Evolutionary conservation across 352 stramenopile species (phyloP).

Genomic region (Lagenidium sp.): DNA sequence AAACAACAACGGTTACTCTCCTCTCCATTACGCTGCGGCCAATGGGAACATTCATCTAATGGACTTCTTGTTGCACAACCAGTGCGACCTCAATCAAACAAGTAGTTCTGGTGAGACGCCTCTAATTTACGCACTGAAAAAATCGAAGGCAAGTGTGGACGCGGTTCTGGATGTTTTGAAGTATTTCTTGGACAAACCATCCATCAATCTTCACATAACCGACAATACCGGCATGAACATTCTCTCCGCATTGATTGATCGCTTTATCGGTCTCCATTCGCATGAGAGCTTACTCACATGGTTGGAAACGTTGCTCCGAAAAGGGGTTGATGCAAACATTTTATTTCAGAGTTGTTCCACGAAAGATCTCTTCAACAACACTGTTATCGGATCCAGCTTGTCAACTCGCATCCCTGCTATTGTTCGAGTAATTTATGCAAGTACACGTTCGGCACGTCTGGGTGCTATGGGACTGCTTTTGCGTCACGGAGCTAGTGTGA

Average conservation of each 20-base stretch:
- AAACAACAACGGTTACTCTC: conserved; percentile 31
- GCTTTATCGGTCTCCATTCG: too few species aligned
- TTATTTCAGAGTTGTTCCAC: conserved; percentile 22
- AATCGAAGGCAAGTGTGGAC: conserved; percentile 10
- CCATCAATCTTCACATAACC: conserved; percentile 26
- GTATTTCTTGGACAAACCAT: conserved; percentile 35
- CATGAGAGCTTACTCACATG: too few species aligned
- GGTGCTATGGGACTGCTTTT: conserved; percentile 39
- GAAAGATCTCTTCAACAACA: conserved; percentile 34
- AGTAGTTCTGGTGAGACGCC: conserved; percentile 42
- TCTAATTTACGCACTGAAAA: conserved; percentile 40
- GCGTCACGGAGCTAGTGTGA: conserved; percentile 47
- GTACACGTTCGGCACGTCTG: conserved; percentile 18
- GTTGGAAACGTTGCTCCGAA: too few species aligned
- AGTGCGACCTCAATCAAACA: conserved; percentile 25
- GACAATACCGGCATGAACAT: conserved; percentile 38
- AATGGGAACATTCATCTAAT: conserved; percentile 47
- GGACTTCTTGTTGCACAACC: conserved; percentile 65
- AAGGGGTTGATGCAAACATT: conserved; percentile 35
- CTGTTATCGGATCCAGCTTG: conserved; percentile 14
- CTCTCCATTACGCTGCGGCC: conserved; percentile 51
- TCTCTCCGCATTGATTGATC: conserved; percentile 41
- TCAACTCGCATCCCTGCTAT: conserved; percentile 26
- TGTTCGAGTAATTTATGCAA: conserved; percentile 32
- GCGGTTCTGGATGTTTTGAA: conserved; percentile 25